Percentiles rank a stretch among this genome's conserved stretches.
Evolutionary conservation across 2,329 filamentous ascomycete species (phyloP).

Genomic region (Diaporthe humulicola): DNA sequence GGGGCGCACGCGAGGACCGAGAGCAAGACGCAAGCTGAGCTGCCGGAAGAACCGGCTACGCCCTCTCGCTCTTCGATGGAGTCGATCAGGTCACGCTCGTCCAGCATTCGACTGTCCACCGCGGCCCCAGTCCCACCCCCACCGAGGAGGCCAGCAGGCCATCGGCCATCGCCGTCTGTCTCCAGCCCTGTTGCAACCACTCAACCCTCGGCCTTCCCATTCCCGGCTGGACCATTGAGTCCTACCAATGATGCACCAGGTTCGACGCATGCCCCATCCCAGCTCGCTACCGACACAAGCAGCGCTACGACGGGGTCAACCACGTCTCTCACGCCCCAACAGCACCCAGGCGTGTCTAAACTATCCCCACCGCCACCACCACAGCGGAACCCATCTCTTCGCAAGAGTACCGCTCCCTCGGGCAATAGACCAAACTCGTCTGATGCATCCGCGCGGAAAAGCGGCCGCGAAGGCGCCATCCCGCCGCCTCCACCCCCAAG

Average conservation of each 20-base stretch:
- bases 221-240: slow-evolving; percentile 45
- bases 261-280: slow-evolving; percentile 25
- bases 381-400: slow-evolving; percentile 48
- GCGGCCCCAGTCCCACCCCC: slow-evolving; percentile 67
- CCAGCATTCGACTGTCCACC: slow-evolving; percentile 57
- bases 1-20: slow-evolving; percentile 62
- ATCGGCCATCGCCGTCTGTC: slow-evolving; percentile 33
- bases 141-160: slow-evolving; percentile 62
- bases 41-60: slow-evolving; percentile 47
- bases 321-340: slow-evolving; percentile 42
- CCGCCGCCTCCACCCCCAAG: slow-evolving; percentile 63
- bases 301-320: slow-evolving; percentile 35
- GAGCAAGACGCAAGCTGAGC: slow-evolving; percentile 56
- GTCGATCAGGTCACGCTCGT: slow-evolving; percentile 61
- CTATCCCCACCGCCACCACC: slow-evolving; percentile 53
- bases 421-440: slow-evolving; percentile 38
- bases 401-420: slow-evolving; percentile 40
- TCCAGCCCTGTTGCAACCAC: slow-evolving; percentile 6
- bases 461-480: no score
- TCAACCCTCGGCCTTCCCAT: slow-evolving; percentile 28
- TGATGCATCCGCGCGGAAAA: slow-evolving; percentile 61
- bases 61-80: slow-evolving; percentile 63
- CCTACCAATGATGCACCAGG: slow-evolving; percentile 37
- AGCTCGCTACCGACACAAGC: slow-evolving; percentile 37
- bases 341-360: slow-evolving; percentile 44